Evolutionary conservation across 176 grass and related monocot species (phyloP), one percentile per base, ranked within the genome.

Genomic region (Aegilops speltoides): DNA sequence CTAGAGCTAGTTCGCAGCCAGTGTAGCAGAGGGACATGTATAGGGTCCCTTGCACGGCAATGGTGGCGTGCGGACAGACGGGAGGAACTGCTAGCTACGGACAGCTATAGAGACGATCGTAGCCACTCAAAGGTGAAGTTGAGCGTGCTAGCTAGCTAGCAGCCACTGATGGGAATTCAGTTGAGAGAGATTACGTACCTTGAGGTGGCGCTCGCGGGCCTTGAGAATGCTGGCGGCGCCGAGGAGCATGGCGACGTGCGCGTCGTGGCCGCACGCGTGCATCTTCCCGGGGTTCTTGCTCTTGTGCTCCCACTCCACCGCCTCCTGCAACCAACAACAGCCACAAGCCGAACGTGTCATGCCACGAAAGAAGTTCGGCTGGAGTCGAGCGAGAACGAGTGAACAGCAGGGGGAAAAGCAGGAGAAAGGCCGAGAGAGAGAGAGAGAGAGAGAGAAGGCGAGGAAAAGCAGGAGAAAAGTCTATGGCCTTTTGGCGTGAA

Each of bases 231-330:
- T 87, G 38, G 94, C 94, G 16, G 97, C 94, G 88, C 97, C 94
- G 78, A 99, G 94, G 38, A 99, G 97, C 97, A 99, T 99, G 17
- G 97, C 92, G 15, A 99, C 97, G 85, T 99, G 97, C 19, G 97
- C 97, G 83, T 99, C 97, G 83, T 96, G 97, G 8, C 97, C 97
- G 61, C 97, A 99, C 52, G 97, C 97, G 82, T 99, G 97, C 97
- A 99, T 96, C 91, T 94, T 94, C 45, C 97, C 97, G 1, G 90
- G 77, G 81, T 85, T 85, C 90, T 89, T 88, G 85, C 97, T 99
- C 72, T 93, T 99, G 89, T 99, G 88, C 78, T 93, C 87, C 97
- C 97, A 99, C 66, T 99, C 90, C 56, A 99, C 94, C 8, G 86
- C 83, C 86, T 99, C 97, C 97, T 99, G 85, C 59, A 64, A 36